Percentiles rank a stretch among this genome's conserved stretches.
Evolutionary conservation across 495 filamentous ascomycete species (phyloP).

Genomic region (Amniculicola lignicola): DNA sequence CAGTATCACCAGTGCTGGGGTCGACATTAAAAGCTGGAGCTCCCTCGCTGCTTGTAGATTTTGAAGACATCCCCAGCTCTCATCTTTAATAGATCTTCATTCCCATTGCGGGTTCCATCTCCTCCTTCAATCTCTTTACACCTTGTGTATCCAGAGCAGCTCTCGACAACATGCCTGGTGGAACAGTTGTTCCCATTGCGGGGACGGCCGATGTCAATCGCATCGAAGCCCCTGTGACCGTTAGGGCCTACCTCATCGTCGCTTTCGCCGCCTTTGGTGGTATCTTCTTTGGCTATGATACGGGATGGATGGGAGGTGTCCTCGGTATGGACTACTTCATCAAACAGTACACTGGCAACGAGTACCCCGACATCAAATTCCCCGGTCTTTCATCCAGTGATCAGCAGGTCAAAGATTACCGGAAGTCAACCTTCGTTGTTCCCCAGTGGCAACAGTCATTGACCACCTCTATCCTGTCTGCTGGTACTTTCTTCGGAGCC

Average conservation of each 20-base stretch:
- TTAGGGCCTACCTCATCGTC: slow-evolving; percentile 44
- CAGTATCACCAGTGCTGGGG: slow-evolving; percentile 31
- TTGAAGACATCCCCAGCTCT: slow-evolving; percentile 21
- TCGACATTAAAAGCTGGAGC: slow-evolving; percentile 23
- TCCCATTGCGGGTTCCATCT: slow-evolving; percentile 7
- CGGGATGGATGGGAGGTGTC: slow-evolving; percentile 46
- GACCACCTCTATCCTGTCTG: slow-evolving; percentile 54
- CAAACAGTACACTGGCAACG: slow-evolving; percentile 29
- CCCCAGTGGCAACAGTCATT: slow-evolving; percentile 39
- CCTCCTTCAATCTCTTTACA: slow-evolving; percentile 11
- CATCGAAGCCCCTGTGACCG: slow-evolving; percentile 44
- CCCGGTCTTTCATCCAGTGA: slow-evolving; percentile 12
- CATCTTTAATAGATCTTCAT: slow-evolving; percentile 15
- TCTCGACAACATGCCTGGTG: slow-evolving; percentile 35
- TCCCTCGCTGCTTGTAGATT: neutral
- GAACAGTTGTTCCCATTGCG: slow-evolving; percentile 34
- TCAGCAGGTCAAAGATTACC: slow-evolving; percentile 26
- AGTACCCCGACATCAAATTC: slow-evolving; percentile 29
- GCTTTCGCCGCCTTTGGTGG: slow-evolving; percentile 46
- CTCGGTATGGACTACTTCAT: slow-evolving; percentile 36
- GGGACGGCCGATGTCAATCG: slow-evolving; percentile 40
- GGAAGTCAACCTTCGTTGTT: slow-evolving; percentile 23
- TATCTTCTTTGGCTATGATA: slow-evolving; percentile 48
- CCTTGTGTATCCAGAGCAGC: slow-evolving; percentile 4
- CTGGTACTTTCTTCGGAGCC: slow-evolving; percentile 46